Base-by-base conservation (phyloP, 768 basidiomycete species). In the Russula sp. region DNA sequence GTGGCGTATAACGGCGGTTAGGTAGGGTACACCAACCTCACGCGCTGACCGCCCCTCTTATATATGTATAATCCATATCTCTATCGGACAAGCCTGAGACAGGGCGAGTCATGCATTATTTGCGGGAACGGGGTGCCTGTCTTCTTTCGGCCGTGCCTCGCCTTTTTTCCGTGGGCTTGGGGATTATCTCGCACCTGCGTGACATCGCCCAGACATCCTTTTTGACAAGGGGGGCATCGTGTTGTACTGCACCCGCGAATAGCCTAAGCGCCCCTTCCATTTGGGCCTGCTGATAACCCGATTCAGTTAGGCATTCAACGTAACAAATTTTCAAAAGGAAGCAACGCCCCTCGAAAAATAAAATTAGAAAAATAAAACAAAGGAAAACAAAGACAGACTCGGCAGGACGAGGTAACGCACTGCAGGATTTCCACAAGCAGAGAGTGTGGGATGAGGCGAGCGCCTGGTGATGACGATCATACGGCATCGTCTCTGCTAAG, bases 341-440 rank as follows among this genome's bases (percentile, higher is more conserved):
- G 11, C 11, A 13, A 11, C 4, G 10, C 46, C 46, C 46, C 20
- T 44, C 46, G 28, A 44, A 20, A 48, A 13, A 18, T 28, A 49
- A 57, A 32, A 36, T 11, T n/a, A n/a, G n/a, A 36, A 36, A 14
- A 13, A 1, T 5, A 28, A 46, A n/a, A n/a, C n/a, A 30, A 44
- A 46, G 20, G 13, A 8, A 57, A 11, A 36, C 10, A 34, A 34
- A 34, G 18, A 38, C 63, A 46, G 9, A 8, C 20, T 13, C 11
- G 11, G 22, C 20, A 22, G 46, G 22, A n/a, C 46, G 8, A 22
- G n/a, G 46, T 22, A 24, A n/a, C 42, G 59, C 59, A 40, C 22
- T 61, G 24, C 20, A 42, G 32, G 38, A 65, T 52, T 61, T 55
- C n/a, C n/a, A n/a, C n/a, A n/a, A n/a, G n/a, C n/a, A 44, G 20